phyloP scores from a whole-genome alignment of 805 yeast genomes.

The Candida pseudoglaebosa region DNA sequence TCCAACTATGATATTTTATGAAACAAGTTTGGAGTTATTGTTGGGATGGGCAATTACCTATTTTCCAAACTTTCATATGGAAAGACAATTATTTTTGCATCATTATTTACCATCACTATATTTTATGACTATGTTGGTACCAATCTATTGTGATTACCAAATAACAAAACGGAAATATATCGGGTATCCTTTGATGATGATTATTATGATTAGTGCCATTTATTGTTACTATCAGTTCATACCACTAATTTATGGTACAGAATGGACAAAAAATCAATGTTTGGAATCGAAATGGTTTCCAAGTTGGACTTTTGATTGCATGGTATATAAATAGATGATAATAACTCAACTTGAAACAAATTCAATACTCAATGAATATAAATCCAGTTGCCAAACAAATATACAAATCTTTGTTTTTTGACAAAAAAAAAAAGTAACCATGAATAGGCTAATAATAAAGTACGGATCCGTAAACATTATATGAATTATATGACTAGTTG shows the following conservation, averaged over 20 bases:
- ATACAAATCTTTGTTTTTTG: no score
- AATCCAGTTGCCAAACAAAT: no score
- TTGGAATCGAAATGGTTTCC: slow-evolving; percentile 27
- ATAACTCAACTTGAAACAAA: no score
- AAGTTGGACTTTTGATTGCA: slow-evolving; percentile 45
- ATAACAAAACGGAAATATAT: slow-evolving; percentile 20
- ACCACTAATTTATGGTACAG: slow-evolving; percentile 46
- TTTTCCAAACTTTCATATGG: slow-evolving; percentile 48
- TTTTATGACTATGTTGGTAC: slow-evolving; percentile 42
- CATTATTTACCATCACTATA: slow-evolving; percentile 50
- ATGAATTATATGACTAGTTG: no score
- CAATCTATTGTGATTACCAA: slow-evolving; percentile 44
- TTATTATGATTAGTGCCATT: slow-evolving; percentile 15
- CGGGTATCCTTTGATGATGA: slow-evolving; percentile 22
- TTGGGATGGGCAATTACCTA: slow-evolving; percentile 59
- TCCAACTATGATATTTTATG: slow-evolving; percentile 14
- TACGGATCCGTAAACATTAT: no score
- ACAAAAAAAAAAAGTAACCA: no score
- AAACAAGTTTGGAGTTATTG: slow-evolving; percentile 31
- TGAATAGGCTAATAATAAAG: no score
- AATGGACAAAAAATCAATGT: slow-evolving; percentile 45
- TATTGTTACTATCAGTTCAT: slow-evolving; percentile 23
- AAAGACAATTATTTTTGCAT: slow-evolving; percentile 38
- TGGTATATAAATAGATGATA: slow-evolving; percentile 14
- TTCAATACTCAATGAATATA: no score